These are phyloP conservation scores for Eucalyptus melliodora DNA, from an alignment of 345 rosid genomes.

Conservation along the genomic window DNA sequence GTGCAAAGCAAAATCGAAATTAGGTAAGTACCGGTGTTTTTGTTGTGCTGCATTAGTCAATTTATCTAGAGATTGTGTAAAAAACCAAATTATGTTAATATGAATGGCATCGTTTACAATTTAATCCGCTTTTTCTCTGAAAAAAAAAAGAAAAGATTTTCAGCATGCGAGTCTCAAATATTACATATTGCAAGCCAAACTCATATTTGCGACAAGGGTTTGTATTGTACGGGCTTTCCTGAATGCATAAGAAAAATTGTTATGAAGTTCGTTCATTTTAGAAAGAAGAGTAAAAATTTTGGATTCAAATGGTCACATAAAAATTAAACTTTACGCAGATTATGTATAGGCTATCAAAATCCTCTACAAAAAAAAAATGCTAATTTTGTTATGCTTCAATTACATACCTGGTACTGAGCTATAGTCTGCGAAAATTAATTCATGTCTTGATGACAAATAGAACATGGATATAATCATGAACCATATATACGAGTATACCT, in stretches of 20 bases:
- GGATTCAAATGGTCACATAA: background rate
- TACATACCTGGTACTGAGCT: background rate
- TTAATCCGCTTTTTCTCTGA: background rate
- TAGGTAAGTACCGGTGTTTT: background rate
- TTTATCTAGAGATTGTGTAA: background rate
- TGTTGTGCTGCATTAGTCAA: background rate
- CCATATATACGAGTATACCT: constrained; percentile 4
- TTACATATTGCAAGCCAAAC: background rate
- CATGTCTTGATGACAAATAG: background rate
- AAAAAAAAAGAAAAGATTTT: no score
- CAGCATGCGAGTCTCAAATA: background rate
- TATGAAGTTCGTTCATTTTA: background rate
- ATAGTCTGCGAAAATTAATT: background rate
- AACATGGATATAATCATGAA: background rate
- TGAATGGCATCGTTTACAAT: background rate
- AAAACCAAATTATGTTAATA: background rate
- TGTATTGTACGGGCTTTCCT: background rate
- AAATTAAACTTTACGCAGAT: background rate
- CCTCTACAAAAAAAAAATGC: background rate
- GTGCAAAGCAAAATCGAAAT: background rate
- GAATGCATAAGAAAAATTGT: background rate
- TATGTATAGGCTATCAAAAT: background rate
- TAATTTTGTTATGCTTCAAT: background rate
- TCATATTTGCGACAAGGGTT: background rate
- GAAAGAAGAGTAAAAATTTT: background rate